Conservation (phyloP, 257 asterid genomes). For the Salvia rosmarinus region DNA sequence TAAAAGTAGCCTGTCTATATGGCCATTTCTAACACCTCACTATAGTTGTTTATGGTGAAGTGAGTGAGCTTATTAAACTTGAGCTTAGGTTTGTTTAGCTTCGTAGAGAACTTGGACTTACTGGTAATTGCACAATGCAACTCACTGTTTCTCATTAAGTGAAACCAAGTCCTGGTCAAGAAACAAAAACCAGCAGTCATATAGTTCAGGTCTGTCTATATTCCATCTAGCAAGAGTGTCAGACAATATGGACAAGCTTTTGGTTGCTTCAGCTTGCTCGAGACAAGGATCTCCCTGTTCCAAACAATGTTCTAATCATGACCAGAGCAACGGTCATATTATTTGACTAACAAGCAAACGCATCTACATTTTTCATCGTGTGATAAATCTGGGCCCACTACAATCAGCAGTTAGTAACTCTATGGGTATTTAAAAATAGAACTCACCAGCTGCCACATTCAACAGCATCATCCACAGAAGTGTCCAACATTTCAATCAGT, state of each 20-base stretch:
- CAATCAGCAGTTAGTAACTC: slow-evolving; percentile 3
- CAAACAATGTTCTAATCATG: too few species aligned
- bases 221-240: too few species aligned
- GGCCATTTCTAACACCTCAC: neutral
- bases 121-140: neutral
- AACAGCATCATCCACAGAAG: slow-evolving; percentile 85
- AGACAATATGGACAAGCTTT: too few species aligned
- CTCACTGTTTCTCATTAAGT: neutral
- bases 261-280: too few species aligned
- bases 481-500: slow-evolving; percentile 83
- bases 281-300: too few species aligned
- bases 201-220: too few species aligned
- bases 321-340: neutral
- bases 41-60: neutral
- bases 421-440: slow-evolving; percentile 26
- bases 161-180: too few species aligned
- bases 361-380: neutral
- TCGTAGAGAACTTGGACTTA: neutral
- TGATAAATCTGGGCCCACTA: neutral
- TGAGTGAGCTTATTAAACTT: neutral
- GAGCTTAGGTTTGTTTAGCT: slow-evolving; percentile 8
- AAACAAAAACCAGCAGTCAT: neutral
- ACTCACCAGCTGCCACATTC: slow-evolving; percentile 94
- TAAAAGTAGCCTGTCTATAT: neutral
- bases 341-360: slow-evolving; percentile 22